These are phyloP conservation scores for Glycine latifolia DNA, from an alignment of 306 rosid species.

Conservation along the genomic window DNA sequence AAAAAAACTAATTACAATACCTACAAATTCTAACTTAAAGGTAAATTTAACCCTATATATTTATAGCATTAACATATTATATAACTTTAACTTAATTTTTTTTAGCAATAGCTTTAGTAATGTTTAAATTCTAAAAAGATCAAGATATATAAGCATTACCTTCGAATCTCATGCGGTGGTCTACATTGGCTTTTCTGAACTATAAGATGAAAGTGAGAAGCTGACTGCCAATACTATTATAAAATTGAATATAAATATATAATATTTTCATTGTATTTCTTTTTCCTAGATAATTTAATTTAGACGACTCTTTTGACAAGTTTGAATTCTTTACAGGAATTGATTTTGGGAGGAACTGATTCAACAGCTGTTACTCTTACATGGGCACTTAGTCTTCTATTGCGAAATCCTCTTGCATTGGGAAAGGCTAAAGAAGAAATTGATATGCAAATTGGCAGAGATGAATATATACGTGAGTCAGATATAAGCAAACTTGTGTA, in stretches of 20 bases:
- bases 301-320: neutral
- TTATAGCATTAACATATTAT: too few species aligned
- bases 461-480: neutral
- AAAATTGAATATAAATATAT: neutral
- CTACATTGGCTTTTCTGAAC: too few species aligned
- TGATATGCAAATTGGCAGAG: constrained; percentile 33
- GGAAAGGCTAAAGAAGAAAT: constrained; percentile 45
- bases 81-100: too few species aligned
- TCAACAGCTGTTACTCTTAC: constrained; percentile 36
- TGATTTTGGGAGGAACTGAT: constrained; percentile 46
- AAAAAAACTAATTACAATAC: too few species aligned
- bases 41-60: too few species aligned
- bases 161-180: too few species aligned
- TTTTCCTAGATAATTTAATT: neutral
- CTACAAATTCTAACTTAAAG: too few species aligned
- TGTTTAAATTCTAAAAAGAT: too few species aligned
- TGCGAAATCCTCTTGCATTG: constrained; percentile 36
- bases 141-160: too few species aligned
- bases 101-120: too few species aligned
- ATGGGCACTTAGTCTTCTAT: constrained; percentile 40
- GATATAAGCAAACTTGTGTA: constrained; percentile 36
- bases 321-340: constrained; percentile 38
- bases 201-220: too few species aligned
- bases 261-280: neutral
- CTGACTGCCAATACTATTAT: too few species aligned